A percentile compares a stretch with the other conserved stretches of the same genome.
Evolutionary conservation across 177 flowering plant genomes (phyloP).

Genomic region (Vitis hybrid): DNA sequence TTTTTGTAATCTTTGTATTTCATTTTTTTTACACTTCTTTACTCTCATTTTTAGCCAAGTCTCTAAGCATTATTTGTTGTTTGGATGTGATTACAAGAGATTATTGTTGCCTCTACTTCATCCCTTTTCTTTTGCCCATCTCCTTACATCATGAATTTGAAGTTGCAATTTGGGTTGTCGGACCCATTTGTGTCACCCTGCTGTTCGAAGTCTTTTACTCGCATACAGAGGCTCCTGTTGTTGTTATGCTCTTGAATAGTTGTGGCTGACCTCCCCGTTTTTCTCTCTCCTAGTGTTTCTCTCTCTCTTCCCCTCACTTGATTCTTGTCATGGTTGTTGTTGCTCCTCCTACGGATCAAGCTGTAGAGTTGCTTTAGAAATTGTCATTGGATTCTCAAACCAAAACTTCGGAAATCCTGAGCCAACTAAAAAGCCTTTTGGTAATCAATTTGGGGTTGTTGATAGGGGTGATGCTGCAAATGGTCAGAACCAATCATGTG

Average conservation of each 20-base stretch:
- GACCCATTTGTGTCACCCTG: slow-evolving; percentile 82
- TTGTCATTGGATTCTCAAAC: slow-evolving; percentile 50
- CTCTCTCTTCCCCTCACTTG: slow-evolving; percentile 1
- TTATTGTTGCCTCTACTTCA: slow-evolving; percentile 57
- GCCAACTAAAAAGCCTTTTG: slow-evolving; percentile 35
- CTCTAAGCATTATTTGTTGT: too few species aligned
- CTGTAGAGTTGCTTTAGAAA: slow-evolving; percentile 57
- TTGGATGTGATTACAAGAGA: too few species aligned
- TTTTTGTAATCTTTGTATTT: too few species aligned
- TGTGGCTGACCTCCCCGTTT: slow-evolving; percentile 20
- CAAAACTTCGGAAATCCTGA: slow-evolving; percentile 36
- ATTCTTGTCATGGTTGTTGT: slow-evolving; percentile 36
- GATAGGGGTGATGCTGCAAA: slow-evolving; percentile 27
- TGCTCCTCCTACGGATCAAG: slow-evolving; percentile 43
- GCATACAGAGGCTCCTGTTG: slow-evolving; percentile 60
- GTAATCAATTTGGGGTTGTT: slow-evolving; percentile 30
- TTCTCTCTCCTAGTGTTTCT: not conserved
- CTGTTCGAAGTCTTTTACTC: slow-evolving; percentile 77
- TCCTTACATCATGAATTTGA: slow-evolving; percentile 56
- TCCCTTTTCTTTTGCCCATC: slow-evolving; percentile 89
- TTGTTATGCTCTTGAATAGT: slow-evolving; percentile 51
- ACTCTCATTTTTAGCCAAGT: too few species aligned
- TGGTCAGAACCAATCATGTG: slow-evolving; percentile 35
- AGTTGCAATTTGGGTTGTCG: slow-evolving; percentile 48
- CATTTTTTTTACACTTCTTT: too few species aligned